Base-by-base conservation (phyloP, 805 yeast species). In the Wickerhamiella hasegawae region DNA sequence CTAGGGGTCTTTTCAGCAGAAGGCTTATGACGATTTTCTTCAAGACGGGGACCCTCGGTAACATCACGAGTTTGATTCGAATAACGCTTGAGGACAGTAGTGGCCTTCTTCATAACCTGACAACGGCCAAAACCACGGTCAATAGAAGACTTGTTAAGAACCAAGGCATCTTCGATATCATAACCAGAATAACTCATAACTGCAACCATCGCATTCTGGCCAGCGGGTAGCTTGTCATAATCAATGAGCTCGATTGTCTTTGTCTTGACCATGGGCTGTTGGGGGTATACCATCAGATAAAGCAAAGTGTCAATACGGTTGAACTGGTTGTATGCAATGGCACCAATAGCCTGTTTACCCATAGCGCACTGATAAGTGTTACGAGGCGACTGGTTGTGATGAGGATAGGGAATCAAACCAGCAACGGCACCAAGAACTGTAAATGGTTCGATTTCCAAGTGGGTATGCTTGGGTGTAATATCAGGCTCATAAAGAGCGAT, bases 271-370 rank as follows among this genome's bases (percentile, higher is more conserved):
- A 90, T 82, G 0, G 98, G 98, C 55, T 90, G 97, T 59, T 90
- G 97, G 4, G 98, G 98, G 53, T 90, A 90, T n/a, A 84, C 94
- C 94, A 90, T 81, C 44, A 90, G 65, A 52, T 90, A 90, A 44
- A 90, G 63, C 51, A 90, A 60, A 1, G 98, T 90, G 53, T 90
- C 98, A 45, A 90, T 87, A 57, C 98, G 76, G 53, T 83, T 71
- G 62, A 90, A 81, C 60, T 90, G 98, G 57, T 90, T 90, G 56
- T 90, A 90, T 9, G 93, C 95, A 59, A 90, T 90, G 2, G 97
- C 97, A 47, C 98, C 98, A 58, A 90, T 87, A n/a, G 98, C 98
- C 63, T 90, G 98, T 60, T 83, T 83, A 73, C 94, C 94, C 94
- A 81, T 81, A 53, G 93, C 94, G 68, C 92, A 81, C 59, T 81